Evolutionary conservation across 345 rosid species (phyloP).

Genomic region (Hibiscus tridactylites): DNA sequence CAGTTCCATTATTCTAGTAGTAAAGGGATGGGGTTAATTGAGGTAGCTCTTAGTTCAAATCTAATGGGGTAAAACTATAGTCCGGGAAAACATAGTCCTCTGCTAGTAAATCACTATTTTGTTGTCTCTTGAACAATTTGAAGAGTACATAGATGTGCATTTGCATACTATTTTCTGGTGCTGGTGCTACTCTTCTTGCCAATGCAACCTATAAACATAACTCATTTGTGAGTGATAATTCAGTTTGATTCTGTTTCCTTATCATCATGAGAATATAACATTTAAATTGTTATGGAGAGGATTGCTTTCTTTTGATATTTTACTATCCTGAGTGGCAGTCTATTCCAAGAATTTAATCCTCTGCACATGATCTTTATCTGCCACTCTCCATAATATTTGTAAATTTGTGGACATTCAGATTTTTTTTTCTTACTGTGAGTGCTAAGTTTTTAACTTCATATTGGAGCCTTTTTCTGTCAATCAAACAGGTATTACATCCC

Average conservation of each 20-base stretch:
- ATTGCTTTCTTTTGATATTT: background rate
- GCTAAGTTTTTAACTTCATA: background rate
- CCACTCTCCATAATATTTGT: background rate
- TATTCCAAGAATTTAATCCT: background rate
- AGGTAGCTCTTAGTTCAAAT: background rate
- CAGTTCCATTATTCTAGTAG: background rate
- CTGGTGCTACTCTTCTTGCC: background rate
- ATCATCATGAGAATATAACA: background rate
- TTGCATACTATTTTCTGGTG: background rate
- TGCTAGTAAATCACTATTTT: background rate
- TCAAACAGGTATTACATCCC: constrained; percentile 64
- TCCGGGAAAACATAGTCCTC: background rate
- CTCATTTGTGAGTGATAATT: background rate
- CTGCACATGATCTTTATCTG: background rate
- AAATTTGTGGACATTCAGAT: background rate
- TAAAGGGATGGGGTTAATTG: background rate
- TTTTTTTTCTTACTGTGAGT: background rate
- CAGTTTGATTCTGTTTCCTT: background rate
- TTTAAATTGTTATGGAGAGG: background rate
- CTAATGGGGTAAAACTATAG: background rate
- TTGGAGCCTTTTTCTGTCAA: background rate
- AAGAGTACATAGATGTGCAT: background rate
- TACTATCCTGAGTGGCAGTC: background rate
- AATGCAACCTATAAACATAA: background rate
- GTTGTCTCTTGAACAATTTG: background rate